Base-by-base conservation (phyloP, 106 monocot species). In the Triglochin maritima region DNA sequence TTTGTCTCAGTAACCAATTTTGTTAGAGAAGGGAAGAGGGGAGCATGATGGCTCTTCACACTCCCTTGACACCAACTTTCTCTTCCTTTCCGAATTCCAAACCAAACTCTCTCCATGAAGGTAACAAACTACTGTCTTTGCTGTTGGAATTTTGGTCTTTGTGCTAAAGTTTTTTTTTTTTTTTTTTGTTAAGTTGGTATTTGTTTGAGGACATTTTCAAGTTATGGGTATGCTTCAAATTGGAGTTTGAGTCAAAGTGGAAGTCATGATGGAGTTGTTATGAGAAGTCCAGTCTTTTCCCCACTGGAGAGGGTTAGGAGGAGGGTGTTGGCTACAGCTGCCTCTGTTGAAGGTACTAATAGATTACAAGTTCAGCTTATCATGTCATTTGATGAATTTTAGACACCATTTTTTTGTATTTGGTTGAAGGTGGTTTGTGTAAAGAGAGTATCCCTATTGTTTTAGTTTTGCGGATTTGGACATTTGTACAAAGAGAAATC, bases 291-390 rank as follows among this genome's bases (percentile, higher is more conserved):
- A 43, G 3, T 13, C 8, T 14, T 46, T 13, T 4, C 62, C 6
- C 45, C 3, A 4, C 46, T 13, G 7, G 1, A 0, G 6, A n/a
- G 59, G 6, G 1, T 29, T 17, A 59, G 6, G 3, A 63, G 17
- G 46, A 63, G 62, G 44, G 62, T 46, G 9, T 17, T 46, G 2
- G 44, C 62, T 44, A 46, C 10, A 63, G 62, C 62, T 63, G 62
- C 62, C 13, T 45, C 62, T 4, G 62, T 63, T 63, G 62, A 46
- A 46, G 46, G 62, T 63, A 7, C 3, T 63, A 46, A 6, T 61
- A 6, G 9, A 8, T 52, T 52, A 8, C 52, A 8, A 52, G 11
- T 52, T 52, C 9, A 8, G 7, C 52, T 8, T 52, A 11, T 52
- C 9, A 52, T 11, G 29, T 11, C 52, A 52, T 52, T 11, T 52